phyloP scores from a whole-genome alignment of 345 rosid species.

The Xanthoceras sorbifolium region DNA sequence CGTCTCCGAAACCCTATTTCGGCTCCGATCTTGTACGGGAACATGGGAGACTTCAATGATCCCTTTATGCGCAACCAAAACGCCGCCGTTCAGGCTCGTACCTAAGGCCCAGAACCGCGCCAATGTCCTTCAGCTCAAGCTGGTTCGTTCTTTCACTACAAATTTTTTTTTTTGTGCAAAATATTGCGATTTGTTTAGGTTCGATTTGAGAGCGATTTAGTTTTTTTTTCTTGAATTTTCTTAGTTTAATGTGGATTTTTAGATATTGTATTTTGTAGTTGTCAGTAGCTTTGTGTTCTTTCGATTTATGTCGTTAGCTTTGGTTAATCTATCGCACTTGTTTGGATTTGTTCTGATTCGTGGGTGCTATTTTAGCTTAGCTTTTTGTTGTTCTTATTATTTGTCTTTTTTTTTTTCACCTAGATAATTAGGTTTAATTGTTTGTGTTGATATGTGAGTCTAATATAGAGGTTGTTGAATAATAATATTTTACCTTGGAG shows the following conservation, averaged over 20 bases:
- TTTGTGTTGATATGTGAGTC: neutral
- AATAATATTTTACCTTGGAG: neutral
- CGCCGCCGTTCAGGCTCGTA: slow-evolving; percentile 78
- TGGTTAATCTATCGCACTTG: neutral
- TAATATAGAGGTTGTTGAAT: neutral
- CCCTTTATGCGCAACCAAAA: slow-evolving; percentile 85
- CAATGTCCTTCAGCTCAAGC: slow-evolving; percentile 94
- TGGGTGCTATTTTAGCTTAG: neutral
- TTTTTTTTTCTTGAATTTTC: neutral
- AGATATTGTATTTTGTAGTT: neutral
- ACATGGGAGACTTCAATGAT: slow-evolving; percentile 79
- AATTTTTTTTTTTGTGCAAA: neutral
- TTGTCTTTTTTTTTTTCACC: neutral
- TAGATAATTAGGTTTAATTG: neutral
- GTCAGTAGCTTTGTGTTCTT: neutral
- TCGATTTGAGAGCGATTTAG: neutral
- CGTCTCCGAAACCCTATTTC: slow-evolving; percentile 35
- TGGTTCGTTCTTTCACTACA: slow-evolving; percentile 48
- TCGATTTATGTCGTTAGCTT: neutral
- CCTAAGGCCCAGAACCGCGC: slow-evolving; percentile 91
- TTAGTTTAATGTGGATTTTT: neutral
- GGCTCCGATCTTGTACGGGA: slow-evolving; percentile 24
- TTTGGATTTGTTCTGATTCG: neutral
- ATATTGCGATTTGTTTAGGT: neutral
- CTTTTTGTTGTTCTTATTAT: neutral